Evolutionary conservation across 768 basidiomycete genomes (phyloP), one percentile per base, ranked within the genome.

Genomic region (Cystofilobasidium ferigula): DNA sequence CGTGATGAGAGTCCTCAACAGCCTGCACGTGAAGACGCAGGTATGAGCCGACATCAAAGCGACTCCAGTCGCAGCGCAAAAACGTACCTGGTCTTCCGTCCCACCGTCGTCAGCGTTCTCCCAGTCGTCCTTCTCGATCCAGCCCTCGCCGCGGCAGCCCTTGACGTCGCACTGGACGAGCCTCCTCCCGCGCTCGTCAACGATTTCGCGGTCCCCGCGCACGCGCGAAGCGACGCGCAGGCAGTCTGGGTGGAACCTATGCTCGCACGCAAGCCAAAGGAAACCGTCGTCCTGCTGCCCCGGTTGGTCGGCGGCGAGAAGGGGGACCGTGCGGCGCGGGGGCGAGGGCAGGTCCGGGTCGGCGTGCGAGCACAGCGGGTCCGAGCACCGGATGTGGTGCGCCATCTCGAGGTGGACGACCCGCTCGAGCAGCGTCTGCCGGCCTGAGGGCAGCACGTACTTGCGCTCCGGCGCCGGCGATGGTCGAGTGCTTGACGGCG

Each of bases 301-400:
- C 13, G 28, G 57, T 32, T 38, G 54, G 43, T 20, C 7, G 28
- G 28, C 51, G 18, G 5, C 28, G 26, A 54, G 7, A n/a, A 54
- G 51, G 14, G 51, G 18, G 6, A 54, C 4, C 28, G 51, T 54
- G 5, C 30, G 51, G 7, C 51, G 51, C 28, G 16, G 18, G 26
- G 51, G 51, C 28, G 51, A 54, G 14, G 51, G 51, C 20, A 32
- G 51, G 14, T 54, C 51, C 28, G 51, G 51, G 30, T 54, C 51
- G 22, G 59, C 64, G 48, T 51, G 42, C 6, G 48, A 35, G 54
- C 64, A 66, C 32, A 53, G 48, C 6, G 64, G 42, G 28, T 61
- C 28, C 43, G 64, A 66, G 54, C 64, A 66, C 0, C 64, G 64
- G 16, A 66, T 58, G 34, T 66, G 64, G 26, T 66, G 64, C 22